Evolutionary conservation across 331 rosid genomes (phyloP).

Genomic region (Spiraea crenata): DNA sequence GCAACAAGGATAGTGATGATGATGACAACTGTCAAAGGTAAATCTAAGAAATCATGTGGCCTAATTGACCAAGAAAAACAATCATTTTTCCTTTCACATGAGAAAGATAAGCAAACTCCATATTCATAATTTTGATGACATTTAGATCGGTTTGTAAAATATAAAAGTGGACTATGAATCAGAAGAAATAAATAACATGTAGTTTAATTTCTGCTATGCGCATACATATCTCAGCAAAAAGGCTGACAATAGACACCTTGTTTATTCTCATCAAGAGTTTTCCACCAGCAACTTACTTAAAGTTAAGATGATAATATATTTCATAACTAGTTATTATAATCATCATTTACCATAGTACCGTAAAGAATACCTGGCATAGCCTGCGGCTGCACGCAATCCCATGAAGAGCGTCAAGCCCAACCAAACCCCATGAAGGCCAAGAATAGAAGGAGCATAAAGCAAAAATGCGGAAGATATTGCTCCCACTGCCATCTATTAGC

Average conservation of each 20-base stretch:
- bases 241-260: not conserved
- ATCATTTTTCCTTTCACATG: not conserved
- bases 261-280: not conserved
- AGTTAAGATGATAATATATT: not conserved
- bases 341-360: constrained; percentile 1
- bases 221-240: not conserved
- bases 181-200: not conserved
- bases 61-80: not conserved
- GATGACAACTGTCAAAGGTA: not conserved
- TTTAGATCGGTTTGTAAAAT: too few species aligned
- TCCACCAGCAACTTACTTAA: not conserved
- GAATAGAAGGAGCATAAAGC: constrained; percentile 49
- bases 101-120: not conserved
- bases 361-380: constrained; percentile 58
- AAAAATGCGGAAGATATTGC: constrained; percentile 66
- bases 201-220: not conserved
- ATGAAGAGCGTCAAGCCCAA: constrained; percentile 79
- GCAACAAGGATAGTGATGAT: not conserved
- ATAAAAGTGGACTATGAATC: too few species aligned
- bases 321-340: not conserved
- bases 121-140: not conserved
- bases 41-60: too few species aligned
- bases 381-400: constrained; percentile 77
- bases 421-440: constrained; percentile 89
- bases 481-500: constrained; percentile 65